Evolutionary conservation across 345 rosid species (phyloP).

Genomic region (Salix suchowensis): DNA sequence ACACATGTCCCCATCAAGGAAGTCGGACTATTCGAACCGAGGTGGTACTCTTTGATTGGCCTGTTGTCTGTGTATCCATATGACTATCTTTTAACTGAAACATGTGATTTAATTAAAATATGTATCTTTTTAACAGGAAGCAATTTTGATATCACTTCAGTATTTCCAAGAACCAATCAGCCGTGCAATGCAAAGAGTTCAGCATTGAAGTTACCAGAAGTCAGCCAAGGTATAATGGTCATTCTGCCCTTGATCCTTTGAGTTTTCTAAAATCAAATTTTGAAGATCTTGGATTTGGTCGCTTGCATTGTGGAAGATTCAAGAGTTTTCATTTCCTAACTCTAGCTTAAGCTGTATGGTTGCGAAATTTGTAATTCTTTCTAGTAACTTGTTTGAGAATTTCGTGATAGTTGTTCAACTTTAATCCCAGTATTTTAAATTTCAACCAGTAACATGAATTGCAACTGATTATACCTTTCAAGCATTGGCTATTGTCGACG

Average conservation of each 20-base stretch:
- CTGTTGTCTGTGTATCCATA: neutral
- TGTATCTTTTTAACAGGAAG: constrained; percentile 47
- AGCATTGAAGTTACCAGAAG: neutral
- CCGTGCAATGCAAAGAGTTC: constrained; percentile 42
- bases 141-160: constrained; percentile 79
- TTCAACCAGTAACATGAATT: neutral
- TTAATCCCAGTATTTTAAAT: neutral
- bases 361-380: neutral
- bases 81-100: neutral
- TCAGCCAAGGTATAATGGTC: neutral
- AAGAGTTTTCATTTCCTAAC: neutral
- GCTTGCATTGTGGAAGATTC: neutral
- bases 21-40: constrained; percentile 89
- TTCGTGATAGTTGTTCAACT: neutral
- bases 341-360: neutral
- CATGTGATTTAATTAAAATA: neutral
- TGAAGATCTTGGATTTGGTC: constrained; percentile 4
- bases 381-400: neutral
- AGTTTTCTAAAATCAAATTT: neutral
- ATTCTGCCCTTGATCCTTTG: neutral
- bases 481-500: neutral
- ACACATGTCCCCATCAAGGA: constrained; percentile 88
- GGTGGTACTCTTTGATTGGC: constrained; percentile 34
- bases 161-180: constrained; percentile 76
- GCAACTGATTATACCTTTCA: neutral